Evolutionary conservation across 2,329 filamentous ascomycete genomes (phyloP).

Genomic region (Hypoxylon sp.): DNA sequence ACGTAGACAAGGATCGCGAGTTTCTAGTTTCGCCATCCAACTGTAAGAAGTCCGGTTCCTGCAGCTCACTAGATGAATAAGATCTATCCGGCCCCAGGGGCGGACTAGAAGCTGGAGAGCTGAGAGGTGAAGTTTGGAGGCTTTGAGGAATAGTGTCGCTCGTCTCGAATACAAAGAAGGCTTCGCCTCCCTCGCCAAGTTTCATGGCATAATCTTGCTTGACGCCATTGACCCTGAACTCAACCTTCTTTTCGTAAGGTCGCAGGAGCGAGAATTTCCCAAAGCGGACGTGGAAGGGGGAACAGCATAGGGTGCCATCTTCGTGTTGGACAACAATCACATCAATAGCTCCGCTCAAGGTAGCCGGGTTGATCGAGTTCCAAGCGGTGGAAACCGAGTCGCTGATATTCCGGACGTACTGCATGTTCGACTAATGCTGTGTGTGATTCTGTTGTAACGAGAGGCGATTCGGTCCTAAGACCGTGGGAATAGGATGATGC

Average conservation of each 20-base stretch:
- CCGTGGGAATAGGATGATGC: slow-evolving; percentile 22
- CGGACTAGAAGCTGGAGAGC: slow-evolving; percentile 90
- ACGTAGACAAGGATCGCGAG: slow-evolving; percentile 57
- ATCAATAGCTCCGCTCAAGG: slow-evolving; percentile 97
- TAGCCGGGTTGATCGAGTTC: slow-evolving; percentile 99
- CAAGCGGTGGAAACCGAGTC: slow-evolving; percentile 98
- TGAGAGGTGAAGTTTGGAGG: slow-evolving; percentile 92
- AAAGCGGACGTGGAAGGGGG: slow-evolving; percentile 98
- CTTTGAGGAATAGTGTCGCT: slow-evolving; percentile 91
- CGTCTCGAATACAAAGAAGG: slow-evolving; percentile 99
- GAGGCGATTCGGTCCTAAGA: slow-evolving; percentile 33
- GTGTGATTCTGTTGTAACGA: slow-evolving; percentile 3
- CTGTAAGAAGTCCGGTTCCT: slow-evolving; percentile 79
- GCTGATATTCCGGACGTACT: slow-evolving; percentile 96
- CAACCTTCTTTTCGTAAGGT: slow-evolving; percentile 98
- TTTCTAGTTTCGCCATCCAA: slow-evolving; percentile 66
- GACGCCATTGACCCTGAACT: slow-evolving; percentile 93
- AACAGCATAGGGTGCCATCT: slow-evolving; percentile 90
- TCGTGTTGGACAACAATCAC: slow-evolving; percentile 98
- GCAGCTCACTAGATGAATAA: slow-evolving; percentile 61
- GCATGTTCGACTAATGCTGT: slow-evolving; percentile 71
- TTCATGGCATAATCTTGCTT: slow-evolving; percentile 99
- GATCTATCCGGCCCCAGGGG: slow-evolving; percentile 67
- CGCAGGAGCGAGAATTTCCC: slow-evolving; percentile 97
- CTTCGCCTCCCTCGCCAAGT: slow-evolving; percentile 95